Conservation (phyloP, 345 rosid genomes). For the Gossypium longicalyx region DNA sequence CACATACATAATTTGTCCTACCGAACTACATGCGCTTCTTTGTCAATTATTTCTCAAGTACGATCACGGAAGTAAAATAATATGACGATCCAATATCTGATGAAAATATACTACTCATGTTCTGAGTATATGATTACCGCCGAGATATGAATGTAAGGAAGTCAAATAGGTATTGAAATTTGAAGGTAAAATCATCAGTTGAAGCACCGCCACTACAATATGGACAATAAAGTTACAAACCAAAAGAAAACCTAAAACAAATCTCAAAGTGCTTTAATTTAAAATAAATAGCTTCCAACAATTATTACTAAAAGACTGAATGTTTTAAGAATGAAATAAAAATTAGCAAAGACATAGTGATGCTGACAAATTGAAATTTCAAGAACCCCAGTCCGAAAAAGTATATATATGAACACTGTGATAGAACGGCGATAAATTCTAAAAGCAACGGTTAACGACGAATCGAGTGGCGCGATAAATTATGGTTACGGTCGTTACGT, state of each 20-base stretch:
- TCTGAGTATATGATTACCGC: conserved; percentile 46
- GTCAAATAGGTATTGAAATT: conserved; percentile 53
- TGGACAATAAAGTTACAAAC: conserved; percentile 8
- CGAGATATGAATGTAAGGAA: conserved; percentile 82
- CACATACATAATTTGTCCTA: no score
- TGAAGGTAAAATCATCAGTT: conserved; percentile 45
- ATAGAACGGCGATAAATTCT: not conserved
- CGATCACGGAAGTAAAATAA: not conserved
- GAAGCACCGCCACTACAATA: conserved; percentile 28
- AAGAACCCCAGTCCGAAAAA: not conserved
- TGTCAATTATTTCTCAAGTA: no score
- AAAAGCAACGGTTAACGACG: not conserved
- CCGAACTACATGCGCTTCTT: no score
- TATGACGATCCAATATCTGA: not conserved
- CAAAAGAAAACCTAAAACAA: not conserved
- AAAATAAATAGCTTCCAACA: not conserved
- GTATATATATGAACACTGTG: not conserved
- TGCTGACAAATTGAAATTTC: not conserved
- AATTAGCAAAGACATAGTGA: not conserved
- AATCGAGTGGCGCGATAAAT: conserved; percentile 2
- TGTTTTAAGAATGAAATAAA: not conserved
- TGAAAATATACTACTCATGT: not conserved
- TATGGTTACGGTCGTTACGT: conserved; percentile 28
- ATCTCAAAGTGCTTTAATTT: not conserved
- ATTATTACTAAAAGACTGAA: not conserved